These are phyloP conservation scores for Begonia masoniana DNA, from an alignment of 306 rosid species.

Conservation along the genomic window DNA sequence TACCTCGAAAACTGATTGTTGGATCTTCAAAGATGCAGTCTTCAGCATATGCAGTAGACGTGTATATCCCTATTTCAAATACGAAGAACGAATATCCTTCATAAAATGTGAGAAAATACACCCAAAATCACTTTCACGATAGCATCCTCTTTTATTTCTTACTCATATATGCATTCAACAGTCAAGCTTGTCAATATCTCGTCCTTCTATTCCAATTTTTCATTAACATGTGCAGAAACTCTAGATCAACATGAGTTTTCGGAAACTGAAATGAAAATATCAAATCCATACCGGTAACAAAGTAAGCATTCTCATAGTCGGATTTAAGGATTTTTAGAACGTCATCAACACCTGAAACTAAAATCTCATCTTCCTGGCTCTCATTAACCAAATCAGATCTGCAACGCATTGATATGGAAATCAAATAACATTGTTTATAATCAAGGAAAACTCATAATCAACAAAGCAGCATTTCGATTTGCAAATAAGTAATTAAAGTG, in stretches of 20 bases:
- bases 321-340: constrained; percentile 40
- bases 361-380: constrained; percentile 21
- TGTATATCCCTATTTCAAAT: constrained; percentile 48
- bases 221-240: too few species aligned
- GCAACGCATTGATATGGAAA: constrained; percentile 5
- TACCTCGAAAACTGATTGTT: constrained; percentile 71
- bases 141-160: too few species aligned
- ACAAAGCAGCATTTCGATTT: not conserved
- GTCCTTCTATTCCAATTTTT: too few species aligned
- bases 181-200: too few species aligned
- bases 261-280: not conserved
- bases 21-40: constrained; percentile 84
- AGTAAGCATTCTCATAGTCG: constrained; percentile 51
- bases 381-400: constrained; percentile 13
- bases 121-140: too few species aligned
- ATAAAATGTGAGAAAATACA: too few species aligned
- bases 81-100: not conserved
- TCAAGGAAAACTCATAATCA: not conserved
- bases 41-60: constrained; percentile 53
- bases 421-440: not conserved
- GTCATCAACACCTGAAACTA: constrained; percentile 46
- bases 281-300: constrained; percentile 48
- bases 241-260: too few species aligned
- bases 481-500: not conserved
- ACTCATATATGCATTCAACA: too few species aligned